Evolutionary conservation across 2,329 filamentous ascomycete species (phyloP).

Genomic region (Dactylellina cionopaga): DNA sequence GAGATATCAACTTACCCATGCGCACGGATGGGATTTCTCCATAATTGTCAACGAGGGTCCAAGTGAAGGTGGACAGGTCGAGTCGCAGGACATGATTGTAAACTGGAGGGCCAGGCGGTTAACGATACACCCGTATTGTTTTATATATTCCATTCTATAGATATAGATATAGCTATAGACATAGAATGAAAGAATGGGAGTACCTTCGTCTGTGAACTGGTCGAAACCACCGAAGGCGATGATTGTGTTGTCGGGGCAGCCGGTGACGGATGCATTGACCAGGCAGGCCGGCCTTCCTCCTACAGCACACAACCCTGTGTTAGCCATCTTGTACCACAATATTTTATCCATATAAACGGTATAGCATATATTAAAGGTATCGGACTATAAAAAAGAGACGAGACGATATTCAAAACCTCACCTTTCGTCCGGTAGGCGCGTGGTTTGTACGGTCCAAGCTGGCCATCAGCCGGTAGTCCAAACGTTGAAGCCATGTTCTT

Average conservation of each 20-base stretch:
- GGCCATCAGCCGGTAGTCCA: conserved; percentile 12
- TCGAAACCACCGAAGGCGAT: conserved; percentile 99
- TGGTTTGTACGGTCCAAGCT: conserved; percentile 24
- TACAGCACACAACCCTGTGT: conserved; percentile 22
- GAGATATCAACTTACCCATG: conserved; percentile 74
- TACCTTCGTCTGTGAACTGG: conserved; percentile 94
- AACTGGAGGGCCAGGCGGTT: conserved; percentile 65
- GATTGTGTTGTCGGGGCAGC: conserved; percentile 95
- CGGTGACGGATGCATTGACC: conserved; percentile 98
- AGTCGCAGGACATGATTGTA: conserved; percentile 96
- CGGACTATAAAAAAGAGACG: background rate
- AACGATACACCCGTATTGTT: conserved; percentile 3
- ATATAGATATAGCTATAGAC: conserved; percentile 24
- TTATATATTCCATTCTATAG: too few relatives aligned
- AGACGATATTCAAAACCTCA: background rate
- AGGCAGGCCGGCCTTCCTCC: conserved; percentile 81
- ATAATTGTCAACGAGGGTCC: conserved; percentile 97
- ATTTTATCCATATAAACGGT: background rate
- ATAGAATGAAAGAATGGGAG: conserved; percentile 16
- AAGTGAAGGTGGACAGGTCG: conserved; percentile 86
- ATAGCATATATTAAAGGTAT: background rate
- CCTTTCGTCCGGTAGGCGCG: conserved; percentile 43
- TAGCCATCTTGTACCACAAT: background rate
- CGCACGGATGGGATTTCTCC: conserved; percentile 96
- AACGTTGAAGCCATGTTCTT: conserved; percentile 16